phyloP scores from a whole-genome alignment of 805 yeast species.

The Wickerhamiella qilinensis region DNA sequence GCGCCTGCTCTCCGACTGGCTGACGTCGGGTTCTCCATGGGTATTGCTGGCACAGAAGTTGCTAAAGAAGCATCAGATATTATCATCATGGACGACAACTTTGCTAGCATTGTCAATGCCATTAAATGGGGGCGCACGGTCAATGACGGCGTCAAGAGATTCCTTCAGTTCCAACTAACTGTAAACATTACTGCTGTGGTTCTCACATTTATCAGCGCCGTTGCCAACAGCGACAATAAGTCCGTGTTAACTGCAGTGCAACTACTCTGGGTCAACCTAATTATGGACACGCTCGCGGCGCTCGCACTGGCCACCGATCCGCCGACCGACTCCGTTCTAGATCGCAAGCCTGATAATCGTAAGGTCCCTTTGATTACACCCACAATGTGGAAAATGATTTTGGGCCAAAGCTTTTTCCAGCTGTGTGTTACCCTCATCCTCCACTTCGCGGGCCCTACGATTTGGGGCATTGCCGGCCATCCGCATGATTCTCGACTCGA shows the following conservation, averaged over 20 bases:
- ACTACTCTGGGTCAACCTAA: constrained; percentile 89
- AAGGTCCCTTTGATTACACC: constrained; percentile 62
- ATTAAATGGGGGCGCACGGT: constrained; percentile 98
- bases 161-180: constrained; percentile 90
- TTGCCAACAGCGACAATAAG: constrained; percentile 57
- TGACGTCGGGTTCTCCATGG: constrained; percentile 98
- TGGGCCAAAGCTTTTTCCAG: constrained; percentile 74
- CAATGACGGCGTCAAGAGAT: constrained; percentile 82
- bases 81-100: constrained; percentile 86
- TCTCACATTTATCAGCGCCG: constrained; percentile 86
- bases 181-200: constrained; percentile 95
- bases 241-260: constrained; percentile 96
- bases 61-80: constrained; percentile 96
- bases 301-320: constrained; percentile 95
- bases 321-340: constrained; percentile 68
- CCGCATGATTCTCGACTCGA: constrained; percentile 26
- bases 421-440: constrained; percentile 61
- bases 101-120: constrained; percentile 87
- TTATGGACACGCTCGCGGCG: constrained; percentile 98
- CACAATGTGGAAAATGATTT: constrained; percentile 97
- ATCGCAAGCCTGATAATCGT: constrained; percentile 74
- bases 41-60: constrained; percentile 95
- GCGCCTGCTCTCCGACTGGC: constrained; percentile 95
- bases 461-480: constrained; percentile 29
- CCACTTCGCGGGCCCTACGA: constrained; percentile 57